A percentile compares a stretch with the other conserved stretches of the same genome.
phyloP scores from a whole-genome alignment of 1,284 basidiomycete genomes.

The Hymenochaete sp. region DNA sequence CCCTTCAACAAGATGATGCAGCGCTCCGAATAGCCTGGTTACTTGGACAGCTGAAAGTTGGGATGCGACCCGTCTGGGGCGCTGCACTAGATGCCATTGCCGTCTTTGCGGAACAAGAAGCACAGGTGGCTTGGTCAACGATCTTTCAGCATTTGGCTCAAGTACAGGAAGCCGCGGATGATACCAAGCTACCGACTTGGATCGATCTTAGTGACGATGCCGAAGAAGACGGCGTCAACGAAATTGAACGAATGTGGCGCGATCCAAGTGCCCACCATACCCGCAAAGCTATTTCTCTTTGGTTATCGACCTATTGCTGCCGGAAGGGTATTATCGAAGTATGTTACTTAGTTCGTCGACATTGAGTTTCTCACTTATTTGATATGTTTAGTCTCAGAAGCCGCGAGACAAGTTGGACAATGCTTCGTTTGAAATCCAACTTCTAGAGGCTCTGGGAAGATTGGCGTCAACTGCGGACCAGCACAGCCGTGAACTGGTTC shows the following conservation, averaged over 20 bases:
- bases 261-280: slow-evolving; percentile 63
- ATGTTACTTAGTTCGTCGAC: slow-evolving; percentile 15
- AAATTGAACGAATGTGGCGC: slow-evolving; percentile 66
- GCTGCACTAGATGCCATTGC: slow-evolving; percentile 69
- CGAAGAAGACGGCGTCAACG: slow-evolving; percentile 39
- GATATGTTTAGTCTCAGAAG: slow-evolving; percentile 30
- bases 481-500: slow-evolving; percentile 77
- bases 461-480: slow-evolving; percentile 70
- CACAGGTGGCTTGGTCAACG: slow-evolving; percentile 64
- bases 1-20: slow-evolving; percentile 45
- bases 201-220: slow-evolving; percentile 17
- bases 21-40: slow-evolving; percentile 67
- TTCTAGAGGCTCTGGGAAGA: slow-evolving; percentile 62
- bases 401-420: slow-evolving; percentile 64
- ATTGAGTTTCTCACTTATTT: neutral
- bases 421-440: slow-evolving; percentile 70
- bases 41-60: slow-evolving; percentile 83
- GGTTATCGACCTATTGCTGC: slow-evolving; percentile 30
- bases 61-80: slow-evolving; percentile 81
- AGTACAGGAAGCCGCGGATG: neutral
- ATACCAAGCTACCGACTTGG: slow-evolving; percentile 22
- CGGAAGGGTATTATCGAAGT: slow-evolving; percentile 30
- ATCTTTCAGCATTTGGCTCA: slow-evolving; percentile 52
- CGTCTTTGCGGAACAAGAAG: slow-evolving; percentile 48
- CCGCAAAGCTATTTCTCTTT: slow-evolving; percentile 35